Base-by-base conservation (phyloP, 1,284 basidiomycete species). In the Coniferiporia sulphurascens region DNA sequence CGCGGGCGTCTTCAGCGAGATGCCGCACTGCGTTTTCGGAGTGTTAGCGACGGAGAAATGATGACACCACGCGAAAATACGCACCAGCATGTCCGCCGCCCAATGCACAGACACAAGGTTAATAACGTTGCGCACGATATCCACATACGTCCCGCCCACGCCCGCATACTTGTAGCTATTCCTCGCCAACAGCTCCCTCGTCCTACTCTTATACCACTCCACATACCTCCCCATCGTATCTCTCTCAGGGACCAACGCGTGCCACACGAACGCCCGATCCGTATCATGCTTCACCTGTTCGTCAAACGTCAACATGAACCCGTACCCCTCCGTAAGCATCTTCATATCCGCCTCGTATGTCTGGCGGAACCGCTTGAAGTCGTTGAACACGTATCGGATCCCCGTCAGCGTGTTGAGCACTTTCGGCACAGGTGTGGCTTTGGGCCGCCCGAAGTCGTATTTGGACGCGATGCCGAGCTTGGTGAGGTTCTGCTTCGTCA, bases 361-460 rank as follows among this genome's bases (percentile, higher is more conserved):
- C 21, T 69, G 69, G 56, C 73, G 71, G 73, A 78, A 82, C 22
- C 68, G 65, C 6, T 64, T 49, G 1, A 70, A 67, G 62, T 80
- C 74, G 53, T 67, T 73, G 66, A 79, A 75, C 10, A 77, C 74
- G 32, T 71, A 65, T 41, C 71, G 72, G 60, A 82, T 79, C 0
- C 72, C 78, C 10, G 71, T 68, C 55, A 78, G 70, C 8, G 74
- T 77, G 54, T 74, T 72, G 52, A 83, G 65, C 32, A 78, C 67
- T 63, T 75, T 74, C 2, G 76, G 71, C 17, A 72, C 56, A 13
- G 66, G 64, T 43, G 62, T 58, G 0, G 70, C 44, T 0, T 64
- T 56, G 0, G 78, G 78, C 1, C 71, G 72, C 13, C 71, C 69
- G 62, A 79, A 80, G 21, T 73, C 72, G 65, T 83, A 84, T 46